Evolutionary conservation across 2,329 filamentous ascomycete genomes (phyloP).

Genomic region (Claviceps spartinae): DNA sequence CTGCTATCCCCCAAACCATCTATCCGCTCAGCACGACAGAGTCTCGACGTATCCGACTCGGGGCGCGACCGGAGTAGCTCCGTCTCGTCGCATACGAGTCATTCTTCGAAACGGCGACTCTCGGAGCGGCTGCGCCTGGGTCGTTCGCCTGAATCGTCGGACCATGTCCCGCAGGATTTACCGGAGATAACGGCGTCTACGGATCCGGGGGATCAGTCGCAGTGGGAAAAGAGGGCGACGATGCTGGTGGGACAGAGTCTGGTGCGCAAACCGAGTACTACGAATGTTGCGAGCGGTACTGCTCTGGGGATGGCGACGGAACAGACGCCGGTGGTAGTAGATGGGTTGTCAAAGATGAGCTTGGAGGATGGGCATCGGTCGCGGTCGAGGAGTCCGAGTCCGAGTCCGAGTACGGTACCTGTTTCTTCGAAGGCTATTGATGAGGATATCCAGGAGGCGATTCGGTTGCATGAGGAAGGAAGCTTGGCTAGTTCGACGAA

Average conservation of each 20-base stretch:
- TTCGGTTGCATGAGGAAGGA: constrained; percentile 77
- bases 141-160: constrained; percentile 45
- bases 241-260: constrained; percentile 56
- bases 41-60: constrained; percentile 32
- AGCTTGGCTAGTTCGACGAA: constrained; percentile 66
- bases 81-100: constrained; percentile 26
- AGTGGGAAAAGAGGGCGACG: constrained; percentile 93
- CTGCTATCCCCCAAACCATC: constrained; percentile 14
- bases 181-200: constrained; percentile 50
- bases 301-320: too few relatives aligned
- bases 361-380: background rate
- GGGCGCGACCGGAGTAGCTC: constrained; percentile 36
- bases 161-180: constrained; percentile 65
- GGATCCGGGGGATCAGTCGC: constrained; percentile 44
- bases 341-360: constrained; percentile 17
- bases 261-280: constrained; percentile 28
- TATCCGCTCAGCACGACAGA: constrained; percentile 24
- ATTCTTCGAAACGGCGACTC: constrained; percentile 34
- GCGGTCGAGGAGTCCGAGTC: background rate
- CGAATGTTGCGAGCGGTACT: constrained; percentile 7
- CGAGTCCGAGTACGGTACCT: constrained; percentile 5
- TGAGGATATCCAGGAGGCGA: constrained; percentile 84
- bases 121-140: constrained; percentile 59
- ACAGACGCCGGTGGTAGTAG: constrained; percentile 5
- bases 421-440: constrained; percentile 42